These are phyloP conservation scores for Hirsutella thompsonii DNA, from an alignment of 2,329 filamentous ascomycete genomes.

Conservation along the genomic window DNA sequence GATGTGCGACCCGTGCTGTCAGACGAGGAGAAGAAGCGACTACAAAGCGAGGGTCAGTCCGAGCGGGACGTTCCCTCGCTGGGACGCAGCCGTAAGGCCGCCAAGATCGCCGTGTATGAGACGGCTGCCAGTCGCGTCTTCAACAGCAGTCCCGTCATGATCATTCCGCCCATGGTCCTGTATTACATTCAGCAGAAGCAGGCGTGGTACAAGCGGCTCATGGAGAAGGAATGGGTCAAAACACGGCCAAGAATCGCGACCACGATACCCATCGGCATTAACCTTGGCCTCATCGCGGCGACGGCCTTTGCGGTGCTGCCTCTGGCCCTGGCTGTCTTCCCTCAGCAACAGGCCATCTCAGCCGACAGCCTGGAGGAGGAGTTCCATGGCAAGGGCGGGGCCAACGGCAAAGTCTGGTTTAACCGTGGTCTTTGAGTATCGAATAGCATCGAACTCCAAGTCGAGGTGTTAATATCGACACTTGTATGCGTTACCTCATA, in stretches of 20 bases:
- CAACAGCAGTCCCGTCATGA: constrained; percentile 96
- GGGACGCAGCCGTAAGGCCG: constrained; percentile 79
- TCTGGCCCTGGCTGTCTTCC: constrained; percentile 81
- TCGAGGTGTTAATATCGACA: background rate
- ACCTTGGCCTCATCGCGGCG: constrained; percentile 73
- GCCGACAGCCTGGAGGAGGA: constrained; percentile 70
- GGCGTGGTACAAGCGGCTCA: constrained; percentile 23
- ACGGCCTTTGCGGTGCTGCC: constrained; percentile 85
- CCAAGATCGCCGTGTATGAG: constrained; percentile 79
- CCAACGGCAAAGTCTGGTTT: constrained; percentile 80
- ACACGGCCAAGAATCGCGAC: constrained; percentile 52
- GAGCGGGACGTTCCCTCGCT: constrained; percentile 57
- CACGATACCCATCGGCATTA: constrained; percentile 56
- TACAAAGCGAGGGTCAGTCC: constrained; percentile 42
- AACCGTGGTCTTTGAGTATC: constrained; percentile 73
- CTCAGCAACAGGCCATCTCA: constrained; percentile 72
- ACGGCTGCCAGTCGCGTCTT: constrained; percentile 84
- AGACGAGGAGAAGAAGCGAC: constrained; percentile 50
- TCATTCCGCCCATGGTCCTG: constrained; percentile 76
- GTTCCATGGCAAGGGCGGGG: constrained; percentile 71
- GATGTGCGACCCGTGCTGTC: constrained; percentile 78
- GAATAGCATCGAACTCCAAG: background rate
- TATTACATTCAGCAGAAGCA: constrained; percentile 58
- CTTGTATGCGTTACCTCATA: too few relatives aligned
- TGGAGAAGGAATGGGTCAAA: constrained; percentile 66